Evolutionary conservation across 1,284 basidiomycete species (phyloP), one percentile per base, ranked within the genome.

Genomic region (Cryptococcus sp.): DNA sequence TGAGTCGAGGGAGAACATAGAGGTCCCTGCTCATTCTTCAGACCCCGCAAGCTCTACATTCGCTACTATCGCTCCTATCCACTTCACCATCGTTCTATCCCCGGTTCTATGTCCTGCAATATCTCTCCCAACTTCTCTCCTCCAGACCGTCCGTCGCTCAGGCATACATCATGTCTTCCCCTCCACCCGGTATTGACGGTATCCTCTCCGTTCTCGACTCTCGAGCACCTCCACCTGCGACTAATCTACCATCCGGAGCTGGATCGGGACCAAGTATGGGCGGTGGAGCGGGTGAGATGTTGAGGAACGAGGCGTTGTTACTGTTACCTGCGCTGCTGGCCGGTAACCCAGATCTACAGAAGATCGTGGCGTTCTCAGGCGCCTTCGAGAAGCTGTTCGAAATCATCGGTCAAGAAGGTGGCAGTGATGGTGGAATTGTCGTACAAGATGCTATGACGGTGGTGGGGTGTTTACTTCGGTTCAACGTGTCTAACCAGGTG

Each of bases 401-500:
- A 58, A 92, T 92, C 49, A 83, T 98, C 59, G 82, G 84, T 5
- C 82, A 84, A 57, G 95, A 97, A 76, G 90, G 92, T 42, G 92
- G 96, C 0, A 82, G 95, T 41, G 94, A 98, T 64, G 91, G 92
- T 15, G 93, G 93, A 5, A 82, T 88, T 58, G 87, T 91, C 41
- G 86, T 91, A 0, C 87, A 91, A 64, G 89, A 95, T 64, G 90
- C 90, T 8, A 79, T 98, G 54, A 82, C 84, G 8, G 92, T 89
- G 60, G 84, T 95, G 30, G 92, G 93, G 64, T 84, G 84, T 4
- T 79, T 99, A 33, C 79, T 98, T 58, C 82, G 90, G 32, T 95
- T 91, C 80, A 98, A 99, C 73, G 85, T 87, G 32, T 95, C 93
- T 3, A 98, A 98, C 76, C 93, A 96, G 81, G 92, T 89, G 63